phyloP scores from a whole-genome alignment of 2,329 filamentous ascomycete species.

The Colletotrichum paranaense region DNA sequence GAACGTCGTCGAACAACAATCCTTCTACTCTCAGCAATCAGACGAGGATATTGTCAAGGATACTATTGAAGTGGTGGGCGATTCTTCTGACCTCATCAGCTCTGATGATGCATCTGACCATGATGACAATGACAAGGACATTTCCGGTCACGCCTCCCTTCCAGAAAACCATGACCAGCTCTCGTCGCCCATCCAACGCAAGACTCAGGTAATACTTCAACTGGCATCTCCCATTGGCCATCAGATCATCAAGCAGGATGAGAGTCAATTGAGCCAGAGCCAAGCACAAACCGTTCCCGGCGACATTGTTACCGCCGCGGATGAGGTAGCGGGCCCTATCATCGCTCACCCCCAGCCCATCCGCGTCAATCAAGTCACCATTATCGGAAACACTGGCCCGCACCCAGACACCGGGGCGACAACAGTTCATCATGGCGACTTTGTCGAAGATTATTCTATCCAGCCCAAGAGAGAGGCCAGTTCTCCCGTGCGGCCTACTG shows the following conservation, averaged over 20 bases:
- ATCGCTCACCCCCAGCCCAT: conserved; percentile 36
- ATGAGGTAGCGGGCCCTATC: conserved; percentile 12
- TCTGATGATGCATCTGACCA: conserved; percentile 43
- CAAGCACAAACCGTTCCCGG: conserved; percentile 2
- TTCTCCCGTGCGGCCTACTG: conserved; percentile 26
- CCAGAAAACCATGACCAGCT: conserved; percentile 14
- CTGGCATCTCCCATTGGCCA: background rate
- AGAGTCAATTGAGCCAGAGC: background rate
- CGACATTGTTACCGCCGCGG: background rate
- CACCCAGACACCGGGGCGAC: conserved; percentile 1
- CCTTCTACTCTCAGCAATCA: conserved; percentile 29
- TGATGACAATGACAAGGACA: conserved; percentile 25
- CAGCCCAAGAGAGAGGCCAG: conserved; percentile 27
- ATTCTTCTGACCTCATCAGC: conserved; percentile 43
- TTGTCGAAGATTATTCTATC: conserved; percentile 17
- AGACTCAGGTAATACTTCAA: background rate
- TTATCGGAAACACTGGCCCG: conserved; percentile 20
- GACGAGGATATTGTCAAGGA: conserved; percentile 64
- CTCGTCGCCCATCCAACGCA: conserved; percentile 27
- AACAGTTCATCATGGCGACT: background rate
- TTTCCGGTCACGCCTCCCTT: background rate
- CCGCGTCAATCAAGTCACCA: conserved; percentile 30
- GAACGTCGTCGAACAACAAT: conserved; percentile 42
- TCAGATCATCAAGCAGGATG: conserved; percentile 10
- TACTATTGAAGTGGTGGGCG: conserved; percentile 66